A percentile compares a stretch with the other conserved stretches of the same genome.
phyloP scores from a whole-genome alignment of 2,329 filamentous ascomycete genomes.

The Davidsoniella neocaledoniae region DNA sequence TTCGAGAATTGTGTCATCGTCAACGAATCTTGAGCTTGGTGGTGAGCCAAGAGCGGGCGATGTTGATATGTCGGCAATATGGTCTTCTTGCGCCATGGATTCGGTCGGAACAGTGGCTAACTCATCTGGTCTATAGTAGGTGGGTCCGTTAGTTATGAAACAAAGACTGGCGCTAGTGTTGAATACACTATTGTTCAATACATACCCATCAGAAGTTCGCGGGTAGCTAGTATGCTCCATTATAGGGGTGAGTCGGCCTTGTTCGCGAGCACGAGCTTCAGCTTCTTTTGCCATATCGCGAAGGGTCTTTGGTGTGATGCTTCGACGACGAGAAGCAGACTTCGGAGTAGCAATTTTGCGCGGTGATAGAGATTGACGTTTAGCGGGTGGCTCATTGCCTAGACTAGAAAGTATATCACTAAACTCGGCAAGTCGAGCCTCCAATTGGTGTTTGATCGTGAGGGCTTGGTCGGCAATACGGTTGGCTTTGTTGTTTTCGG shows the following conservation, averaged over 20 bases:
- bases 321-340: conserved; percentile 26
- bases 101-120: neutral
- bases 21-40: conserved; percentile 40
- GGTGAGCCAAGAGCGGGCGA: conserved; percentile 55
- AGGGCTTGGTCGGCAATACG: conserved; percentile 48
- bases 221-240: conserved; percentile 52
- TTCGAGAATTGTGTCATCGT: conserved; percentile 25
- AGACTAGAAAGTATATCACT: conserved; percentile 48
- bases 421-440: conserved; percentile 57
- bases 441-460: conserved; percentile 52
- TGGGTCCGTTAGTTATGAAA: neutral
- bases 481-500: conserved; percentile 42
- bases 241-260: conserved; percentile 48
- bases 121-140: conserved; percentile 2
- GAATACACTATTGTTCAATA: conserved; percentile 9
- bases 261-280: conserved; percentile 31
- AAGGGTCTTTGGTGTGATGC: conserved; percentile 38
- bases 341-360: conserved; percentile 26
- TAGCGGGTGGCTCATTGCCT: conserved; percentile 41
- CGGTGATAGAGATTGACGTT: conserved; percentile 26
- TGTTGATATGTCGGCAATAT: conserved; percentile 30
- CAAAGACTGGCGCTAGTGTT: neutral
- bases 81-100: conserved; percentile 16
- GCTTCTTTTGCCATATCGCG: conserved; percentile 39
- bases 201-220: conserved; percentile 51